Base-by-base conservation (phyloP, 768 basidiomycete genomes). In the Mycena epipterygia region DNA sequence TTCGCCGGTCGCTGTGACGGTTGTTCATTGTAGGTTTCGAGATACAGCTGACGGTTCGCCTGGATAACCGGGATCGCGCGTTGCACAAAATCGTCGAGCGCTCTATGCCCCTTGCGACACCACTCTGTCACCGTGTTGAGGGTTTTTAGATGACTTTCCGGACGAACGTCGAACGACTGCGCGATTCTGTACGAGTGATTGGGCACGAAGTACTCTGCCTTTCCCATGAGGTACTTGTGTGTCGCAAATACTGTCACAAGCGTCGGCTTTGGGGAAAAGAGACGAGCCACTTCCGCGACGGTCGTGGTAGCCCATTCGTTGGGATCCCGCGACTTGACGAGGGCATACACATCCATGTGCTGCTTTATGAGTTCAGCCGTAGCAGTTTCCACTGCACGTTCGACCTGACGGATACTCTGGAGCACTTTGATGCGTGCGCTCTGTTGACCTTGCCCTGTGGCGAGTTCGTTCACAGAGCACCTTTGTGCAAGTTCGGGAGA, bases 371-470 rank as follows among this genome's bases (percentile, higher is more conserved):
- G 73, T 21, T 76, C 68, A 44, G 80, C 78, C 65, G 74, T 75
- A 29, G 83, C 82, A 41, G 74, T 77, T 52, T 92, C 89, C 8
- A 90, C 77, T 1, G 80, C 79, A 42, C 82, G 84, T 63, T 88
- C 84, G 27, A 94, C 76, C 6, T 83, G 79, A 23, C 90, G 88
- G 25, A 95, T 74, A n/a, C 81, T 83, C 74, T 85, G 88, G 29
- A 94, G 84, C 23, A 92, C 86, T 61, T 89, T 84, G 5, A 94
- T 84, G 3, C 95, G 87, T 3, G 95, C 94, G 30, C 82, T 80
- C 55, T 86, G 78, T 67, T 92, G 80, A 7, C 73, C 71, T 19
- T 75, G 74, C 32, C 77, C 81, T 11, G 57, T 48, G 0, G 87
- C 77, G 27, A 76, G 63, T 0, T 72, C 73, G 1, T 74, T 66